These are phyloP conservation scores for Nitzschia sp. DNA, from an alignment of 108 stramenopile genomes.

Conservation along the genomic window DNA sequence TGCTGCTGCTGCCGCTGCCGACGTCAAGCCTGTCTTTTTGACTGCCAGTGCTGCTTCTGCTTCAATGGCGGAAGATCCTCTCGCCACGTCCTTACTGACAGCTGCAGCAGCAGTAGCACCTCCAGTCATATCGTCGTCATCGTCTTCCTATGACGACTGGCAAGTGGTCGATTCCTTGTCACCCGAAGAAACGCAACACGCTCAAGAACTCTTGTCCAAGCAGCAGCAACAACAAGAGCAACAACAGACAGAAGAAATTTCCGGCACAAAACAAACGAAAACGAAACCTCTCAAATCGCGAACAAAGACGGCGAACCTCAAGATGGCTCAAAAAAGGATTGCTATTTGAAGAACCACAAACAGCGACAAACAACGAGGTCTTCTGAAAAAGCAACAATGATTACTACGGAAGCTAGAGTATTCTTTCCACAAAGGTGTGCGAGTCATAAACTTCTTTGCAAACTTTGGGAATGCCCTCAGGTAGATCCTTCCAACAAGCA, in stretches of 20 bases:
- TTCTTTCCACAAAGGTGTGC: too few relatives aligned
- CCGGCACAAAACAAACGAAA: not conserved
- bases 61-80: not conserved
- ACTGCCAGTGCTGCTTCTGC: not conserved
- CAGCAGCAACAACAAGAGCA: not conserved
- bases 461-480: slow-evolving; percentile 25
- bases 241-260: not conserved
- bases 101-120: not conserved
- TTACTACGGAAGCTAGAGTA: too few relatives aligned
- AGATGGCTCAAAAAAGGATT: too few relatives aligned
- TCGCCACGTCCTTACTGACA: not conserved
- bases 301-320: too few relatives aligned
- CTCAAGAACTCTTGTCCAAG: not conserved
- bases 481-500: slow-evolving; percentile 44
- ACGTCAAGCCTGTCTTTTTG: not conserved
- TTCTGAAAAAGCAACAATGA: too few relatives aligned
- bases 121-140: not conserved
- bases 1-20: too few relatives aligned
- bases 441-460: slow-evolving; percentile 26
- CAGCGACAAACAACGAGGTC: too few relatives aligned
- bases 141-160: slow-evolving; percentile 1
- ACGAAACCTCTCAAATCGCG: not conserved
- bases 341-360: too few relatives aligned
- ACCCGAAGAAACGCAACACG: not conserved
- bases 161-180: not conserved